phyloP scores from a whole-genome alignment of 1,139 yeast genomes.

The Geotrichum restrictum region DNA sequence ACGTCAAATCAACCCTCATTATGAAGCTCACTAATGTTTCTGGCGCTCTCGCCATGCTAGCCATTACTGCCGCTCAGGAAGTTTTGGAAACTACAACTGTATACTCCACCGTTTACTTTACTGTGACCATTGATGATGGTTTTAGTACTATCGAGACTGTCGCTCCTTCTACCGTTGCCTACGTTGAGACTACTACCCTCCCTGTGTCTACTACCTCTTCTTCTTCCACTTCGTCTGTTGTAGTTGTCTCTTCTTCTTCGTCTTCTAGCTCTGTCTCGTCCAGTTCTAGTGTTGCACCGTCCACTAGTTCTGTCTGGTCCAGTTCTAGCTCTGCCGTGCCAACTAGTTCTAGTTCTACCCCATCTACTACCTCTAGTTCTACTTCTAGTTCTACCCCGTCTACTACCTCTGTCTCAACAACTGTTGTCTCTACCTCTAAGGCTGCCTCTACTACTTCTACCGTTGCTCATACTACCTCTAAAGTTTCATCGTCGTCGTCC shows the following conservation, averaged over 20 bases:
- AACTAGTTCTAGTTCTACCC: not conserved
- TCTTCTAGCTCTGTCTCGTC: too few relatives aligned
- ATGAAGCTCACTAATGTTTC: not conserved
- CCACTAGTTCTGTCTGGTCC: too few relatives aligned
- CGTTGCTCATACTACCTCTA: not conserved
- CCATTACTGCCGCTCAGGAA: not conserved
- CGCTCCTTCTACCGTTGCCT: not conserved
- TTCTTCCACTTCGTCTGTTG: not conserved
- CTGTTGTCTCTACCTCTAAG: not conserved
- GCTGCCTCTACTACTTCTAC: not conserved
- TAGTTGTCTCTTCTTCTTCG: too few relatives aligned
- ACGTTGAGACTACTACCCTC: not conserved
- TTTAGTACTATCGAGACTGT: not conserved
- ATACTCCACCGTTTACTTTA: constrained; percentile 11
- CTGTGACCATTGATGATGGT: constrained; percentile 6
- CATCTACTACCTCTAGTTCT: not conserved
- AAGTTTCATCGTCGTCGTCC: too few relatives aligned
- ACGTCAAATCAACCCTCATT: not conserved
- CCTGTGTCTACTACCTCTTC: constrained; percentile 3
- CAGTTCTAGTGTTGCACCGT: too few relatives aligned
- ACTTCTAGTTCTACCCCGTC: not conserved
- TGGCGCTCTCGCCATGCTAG: not conserved
- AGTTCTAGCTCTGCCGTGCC: not conserved
- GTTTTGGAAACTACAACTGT: constrained; percentile 6
- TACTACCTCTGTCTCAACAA: not conserved